phyloP scores from a whole-genome alignment of 495 filamentous ascomycete species.

The Baudoinia panamericana region DNA sequence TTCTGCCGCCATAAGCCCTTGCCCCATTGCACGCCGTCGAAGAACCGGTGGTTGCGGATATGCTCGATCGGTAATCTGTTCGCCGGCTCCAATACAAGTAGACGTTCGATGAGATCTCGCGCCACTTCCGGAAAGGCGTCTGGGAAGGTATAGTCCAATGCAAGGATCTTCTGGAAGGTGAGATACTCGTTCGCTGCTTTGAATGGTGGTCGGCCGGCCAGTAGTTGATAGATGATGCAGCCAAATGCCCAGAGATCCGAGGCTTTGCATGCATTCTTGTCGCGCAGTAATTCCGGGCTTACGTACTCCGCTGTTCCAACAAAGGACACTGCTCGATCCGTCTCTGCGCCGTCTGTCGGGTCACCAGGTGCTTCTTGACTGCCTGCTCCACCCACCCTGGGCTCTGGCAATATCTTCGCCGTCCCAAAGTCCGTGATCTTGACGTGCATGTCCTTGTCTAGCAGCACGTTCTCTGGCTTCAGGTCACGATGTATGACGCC shows the following conservation, averaged over 20 bases:
- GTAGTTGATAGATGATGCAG: slow-evolving; percentile 96
- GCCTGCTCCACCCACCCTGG: slow-evolving; percentile 32
- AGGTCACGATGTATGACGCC: slow-evolving; percentile 95
- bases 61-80: slow-evolving; percentile 86
- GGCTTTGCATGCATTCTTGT: slow-evolving; percentile 95
- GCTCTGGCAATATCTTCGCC: slow-evolving; percentile 66
- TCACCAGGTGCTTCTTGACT: slow-evolving; percentile 27
- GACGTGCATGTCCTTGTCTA: slow-evolving; percentile 91
- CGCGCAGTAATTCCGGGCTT: slow-evolving; percentile 84
- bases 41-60: slow-evolving; percentile 95
- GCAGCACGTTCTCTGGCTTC: slow-evolving; percentile 92
- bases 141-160: slow-evolving; percentile 86
- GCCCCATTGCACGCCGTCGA: slow-evolving; percentile 80
- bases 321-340: slow-evolving; percentile 77
- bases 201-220: slow-evolving; percentile 89
- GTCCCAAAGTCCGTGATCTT: slow-evolving; percentile 99
- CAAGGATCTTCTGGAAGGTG: slow-evolving; percentile 97
- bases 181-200: slow-evolving; percentile 95
- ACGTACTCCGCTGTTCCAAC: slow-evolving; percentile 98
- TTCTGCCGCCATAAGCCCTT: slow-evolving; percentile 79
- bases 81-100: slow-evolving; percentile 80
- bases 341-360: slow-evolving; percentile 44
- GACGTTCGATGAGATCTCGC: slow-evolving; percentile 79
- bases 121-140: slow-evolving; percentile 78
- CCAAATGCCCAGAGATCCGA: slow-evolving; percentile 98